Evolutionary conservation across 257 asterid genomes (phyloP).

Genomic region (Cynanchum wilfordii): DNA sequence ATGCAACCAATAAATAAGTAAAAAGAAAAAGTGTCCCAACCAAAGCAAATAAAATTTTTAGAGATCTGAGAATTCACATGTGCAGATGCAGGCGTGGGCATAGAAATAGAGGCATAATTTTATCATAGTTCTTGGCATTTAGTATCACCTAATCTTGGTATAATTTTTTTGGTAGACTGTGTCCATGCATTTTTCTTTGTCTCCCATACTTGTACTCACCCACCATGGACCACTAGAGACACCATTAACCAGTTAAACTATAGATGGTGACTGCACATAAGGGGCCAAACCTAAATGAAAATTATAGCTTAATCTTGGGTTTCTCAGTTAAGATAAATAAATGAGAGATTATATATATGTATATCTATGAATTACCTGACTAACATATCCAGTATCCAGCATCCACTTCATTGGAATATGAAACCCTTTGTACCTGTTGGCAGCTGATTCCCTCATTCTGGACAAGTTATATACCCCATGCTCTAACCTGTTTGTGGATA

Average conservation of each 20-base stretch:
- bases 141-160: slow-evolving; percentile 15
- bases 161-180: slow-evolving; percentile 14
- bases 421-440: slow-evolving; percentile 59
- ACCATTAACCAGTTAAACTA: neutral
- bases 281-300: neutral
- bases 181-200: slow-evolving; percentile 9
- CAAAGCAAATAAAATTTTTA: slow-evolving; percentile 24
- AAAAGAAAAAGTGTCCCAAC: slow-evolving; percentile 19
- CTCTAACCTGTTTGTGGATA: slow-evolving; percentile 41
- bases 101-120: slow-evolving; percentile 22
- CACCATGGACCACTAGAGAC: slow-evolving; percentile 1
- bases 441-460: slow-evolving; percentile 80
- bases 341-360: neutral
- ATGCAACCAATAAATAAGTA: neutral
- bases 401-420: slow-evolving; percentile 88
- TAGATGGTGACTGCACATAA: slow-evolving; percentile 6
- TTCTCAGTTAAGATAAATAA: neutral
- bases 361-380: slow-evolving; percentile 47
- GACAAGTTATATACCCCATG: slow-evolving; percentile 75
- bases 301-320: neutral
- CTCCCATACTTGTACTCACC: neutral
- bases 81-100: slow-evolving; percentile 32
- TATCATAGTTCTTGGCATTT: slow-evolving; percentile 34
- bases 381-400: slow-evolving; percentile 72
- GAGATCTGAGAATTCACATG: slow-evolving; percentile 39